Evolutionary conservation across 1,139 yeast species (phyloP).

Genomic region (Geotrichum aggregatum): DNA sequence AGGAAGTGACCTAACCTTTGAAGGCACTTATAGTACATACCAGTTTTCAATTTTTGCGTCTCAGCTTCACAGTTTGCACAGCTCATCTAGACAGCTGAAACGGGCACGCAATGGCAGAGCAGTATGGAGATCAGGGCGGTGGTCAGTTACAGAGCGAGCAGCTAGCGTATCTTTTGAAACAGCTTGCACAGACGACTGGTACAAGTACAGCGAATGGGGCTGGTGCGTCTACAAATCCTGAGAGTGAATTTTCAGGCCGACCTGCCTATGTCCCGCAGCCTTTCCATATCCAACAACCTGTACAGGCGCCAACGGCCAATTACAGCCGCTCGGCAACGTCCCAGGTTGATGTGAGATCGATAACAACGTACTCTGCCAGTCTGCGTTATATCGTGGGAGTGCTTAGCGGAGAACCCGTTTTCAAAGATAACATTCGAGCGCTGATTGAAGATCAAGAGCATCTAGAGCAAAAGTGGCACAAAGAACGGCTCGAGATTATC

Average conservation of each 20-base stretch:
- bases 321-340: background rate
- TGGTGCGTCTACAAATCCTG: background rate
- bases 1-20: no score
- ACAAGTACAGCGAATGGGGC: background rate
- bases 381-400: conserved; percentile 28
- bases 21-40: no score
- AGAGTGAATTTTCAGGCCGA: background rate
- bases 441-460: conserved; percentile 29
- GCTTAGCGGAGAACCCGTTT: conserved; percentile 23
- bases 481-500: conserved; percentile 24
- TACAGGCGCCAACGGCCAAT: background rate
- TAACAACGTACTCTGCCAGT: conserved; percentile 29
- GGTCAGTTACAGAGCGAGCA: background rate
- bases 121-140: background rate
- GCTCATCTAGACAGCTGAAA: no score
- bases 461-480: conserved; percentile 28
- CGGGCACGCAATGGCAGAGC: conserved; percentile 1
- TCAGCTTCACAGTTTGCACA: no score
- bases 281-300: no score
- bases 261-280: no score
- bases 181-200: conserved; percentile 8
- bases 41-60: no score
- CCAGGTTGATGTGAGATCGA: conserved; percentile 25
- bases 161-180: conserved; percentile 1
- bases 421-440: conserved; percentile 24